A percentile compares a stretch with the other conserved stretches of the same genome.
These are phyloP conservation scores for Marasmius tenuissimus DNA, from an alignment of 1,284 basidiomycete species.

Conservation along the genomic window DNA sequence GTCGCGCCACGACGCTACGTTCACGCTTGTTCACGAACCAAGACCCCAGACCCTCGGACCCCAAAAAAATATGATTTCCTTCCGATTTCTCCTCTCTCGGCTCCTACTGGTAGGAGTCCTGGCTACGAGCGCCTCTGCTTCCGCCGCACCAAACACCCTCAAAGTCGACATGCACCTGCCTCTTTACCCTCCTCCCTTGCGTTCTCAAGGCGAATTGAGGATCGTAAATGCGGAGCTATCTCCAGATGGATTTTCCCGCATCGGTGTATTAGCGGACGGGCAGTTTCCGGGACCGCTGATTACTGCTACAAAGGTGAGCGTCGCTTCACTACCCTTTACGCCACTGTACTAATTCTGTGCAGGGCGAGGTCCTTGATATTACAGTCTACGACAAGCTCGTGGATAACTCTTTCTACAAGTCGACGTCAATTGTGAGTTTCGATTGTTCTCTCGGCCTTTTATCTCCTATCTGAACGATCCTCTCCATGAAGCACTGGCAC, in stretches of 20 bases:
- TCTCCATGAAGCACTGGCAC: conserved; percentile 24
- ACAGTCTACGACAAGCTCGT: conserved; percentile 21
- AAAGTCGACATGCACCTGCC: no score
- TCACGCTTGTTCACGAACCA: no score
- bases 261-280: conserved; percentile 23
- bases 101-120: no score
- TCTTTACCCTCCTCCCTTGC: no score
- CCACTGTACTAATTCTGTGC: not conserved
- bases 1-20: no score
- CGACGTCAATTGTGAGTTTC: conserved; percentile 25
- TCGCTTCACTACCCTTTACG: not conserved
- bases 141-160: no score
- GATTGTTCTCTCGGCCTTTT: not conserved
- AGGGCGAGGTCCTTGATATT: conserved; percentile 28
- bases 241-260: conserved; percentile 29
- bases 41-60: no score
- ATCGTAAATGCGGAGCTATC: conserved; percentile 28
- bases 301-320: conserved; percentile 25
- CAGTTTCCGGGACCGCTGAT: conserved; percentile 29
- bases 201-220: conserved; percentile 17
- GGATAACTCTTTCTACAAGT: conserved; percentile 18
- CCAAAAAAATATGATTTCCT: no score
- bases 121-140: no score
- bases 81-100: no score
- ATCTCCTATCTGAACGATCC: not conserved